Base-by-base conservation (phyloP, 1,284 basidiomycete genomes). In the Cutaneotrichosporon sp. region DNA sequence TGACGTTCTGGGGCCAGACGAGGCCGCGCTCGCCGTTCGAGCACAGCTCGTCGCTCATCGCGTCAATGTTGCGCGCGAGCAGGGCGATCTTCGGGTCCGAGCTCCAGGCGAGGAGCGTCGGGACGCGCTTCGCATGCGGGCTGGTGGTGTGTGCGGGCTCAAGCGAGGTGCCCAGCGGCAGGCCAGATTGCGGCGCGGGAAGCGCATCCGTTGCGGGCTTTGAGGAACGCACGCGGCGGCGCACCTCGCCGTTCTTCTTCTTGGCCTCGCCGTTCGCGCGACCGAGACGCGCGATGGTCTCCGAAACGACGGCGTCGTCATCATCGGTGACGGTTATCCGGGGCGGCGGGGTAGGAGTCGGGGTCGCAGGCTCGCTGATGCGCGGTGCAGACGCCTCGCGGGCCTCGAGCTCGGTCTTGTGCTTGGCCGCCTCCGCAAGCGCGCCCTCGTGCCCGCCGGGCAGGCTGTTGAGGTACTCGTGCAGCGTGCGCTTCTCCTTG, bases 1-100 rank as follows among this genome's bases (percentile, higher is more conserved):
- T 89, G 67, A 98, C 85, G 74, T 95, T 98, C 54, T 87, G 81
- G 0, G 95, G 95, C 87, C 91, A 99, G 27, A 84, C 84, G 46
- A 92, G 83, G 9, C 75, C 74, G 25, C 73, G 70, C 3, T 66
- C 69, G 4, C 92, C 91, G 27, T 84, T 82, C 60, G 87, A 89
- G 24, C 86, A 85, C 18, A 98, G 82, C 71, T 95, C 92, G 25
- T 84, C 84, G 68, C 90, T 85, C 56, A 94, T 82, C 59, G 90
- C 89, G 18, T 87, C 85, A 63, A 92, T 89, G 57, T 91, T 88
- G 57, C 83, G 83, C 9, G 94, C 92, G 36, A 92, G 82, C 1
- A 84, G 79, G 9, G 90, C 83, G 56, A 98, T 85, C 14, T 82
- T 72, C 51, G 82, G 76, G 69, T 90, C 84, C 0, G 90, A 87